These are phyloP conservation scores for Corchorus capsularis DNA, from an alignment of 345 rosid species.

Conservation along the genomic window DNA sequence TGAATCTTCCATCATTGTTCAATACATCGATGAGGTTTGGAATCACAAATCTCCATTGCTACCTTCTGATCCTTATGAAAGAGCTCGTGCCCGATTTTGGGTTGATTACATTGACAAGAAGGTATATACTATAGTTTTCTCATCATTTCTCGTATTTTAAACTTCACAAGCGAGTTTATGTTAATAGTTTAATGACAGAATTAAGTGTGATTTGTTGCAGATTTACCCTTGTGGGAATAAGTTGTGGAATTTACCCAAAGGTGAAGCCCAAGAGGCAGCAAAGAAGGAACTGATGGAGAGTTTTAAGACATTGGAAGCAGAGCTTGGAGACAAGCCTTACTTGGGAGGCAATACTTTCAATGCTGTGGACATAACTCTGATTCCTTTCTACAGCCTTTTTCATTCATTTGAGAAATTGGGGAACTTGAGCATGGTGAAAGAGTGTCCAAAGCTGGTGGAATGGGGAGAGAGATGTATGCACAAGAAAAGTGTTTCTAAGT, in stretches of 20 bases:
- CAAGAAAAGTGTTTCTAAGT: conserved; percentile 2
- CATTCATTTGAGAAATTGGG: neutral
- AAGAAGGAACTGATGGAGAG: neutral
- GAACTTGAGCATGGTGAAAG: neutral
- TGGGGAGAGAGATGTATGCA: conserved; percentile 5
- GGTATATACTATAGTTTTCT: neutral
- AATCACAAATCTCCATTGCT: neutral
- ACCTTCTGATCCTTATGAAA: neutral
- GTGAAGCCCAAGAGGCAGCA: neutral
- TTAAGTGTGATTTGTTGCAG: neutral
- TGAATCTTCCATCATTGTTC: neutral
- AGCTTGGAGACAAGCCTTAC: neutral
- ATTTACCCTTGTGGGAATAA: neutral
- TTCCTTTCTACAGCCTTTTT: neutral
- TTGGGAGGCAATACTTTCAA: neutral
- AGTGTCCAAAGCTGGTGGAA: neutral
- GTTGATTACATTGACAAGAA: conserved; percentile 1
- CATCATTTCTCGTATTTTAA: too few species aligned
- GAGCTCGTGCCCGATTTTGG: conserved; percentile 7
- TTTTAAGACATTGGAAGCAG: neutral
- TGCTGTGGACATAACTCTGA: neutral
- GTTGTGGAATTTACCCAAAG: neutral
- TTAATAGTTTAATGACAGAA: too few species aligned
- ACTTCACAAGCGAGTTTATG: too few species aligned
- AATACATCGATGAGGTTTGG: conserved; percentile 10